Evolutionary conservation across 305 asterid species (phyloP).

Genomic region (Fraxinus velutina): DNA sequence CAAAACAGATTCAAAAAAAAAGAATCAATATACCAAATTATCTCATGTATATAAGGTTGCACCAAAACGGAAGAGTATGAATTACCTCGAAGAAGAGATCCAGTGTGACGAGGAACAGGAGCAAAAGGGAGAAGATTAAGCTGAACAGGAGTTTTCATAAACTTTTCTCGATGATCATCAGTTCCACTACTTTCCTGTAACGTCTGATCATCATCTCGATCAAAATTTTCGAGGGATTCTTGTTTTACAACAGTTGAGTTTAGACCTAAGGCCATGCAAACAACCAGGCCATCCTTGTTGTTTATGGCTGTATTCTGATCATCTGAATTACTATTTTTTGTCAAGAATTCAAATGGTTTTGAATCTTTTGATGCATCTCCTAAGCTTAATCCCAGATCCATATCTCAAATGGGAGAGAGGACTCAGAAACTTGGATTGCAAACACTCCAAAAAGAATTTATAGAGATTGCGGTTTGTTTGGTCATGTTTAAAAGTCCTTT

Average conservation of each 20-base stretch:
- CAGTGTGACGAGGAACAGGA: conserved; percentile 2
- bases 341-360: background rate
- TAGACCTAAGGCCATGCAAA: conserved; percentile 11
- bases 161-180: conserved; percentile 1
- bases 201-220: background rate
- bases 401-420: background rate
- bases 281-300: background rate
- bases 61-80: background rate
- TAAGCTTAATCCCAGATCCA: conserved; percentile 14
- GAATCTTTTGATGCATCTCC: conserved; percentile 2
- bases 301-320: background rate
- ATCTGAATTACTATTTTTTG: background rate
- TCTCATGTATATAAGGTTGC: background rate
- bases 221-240: background rate
- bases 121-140: conserved; percentile 7
- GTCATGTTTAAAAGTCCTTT: background rate
- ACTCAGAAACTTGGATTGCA: background rate
- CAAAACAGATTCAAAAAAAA: background rate
- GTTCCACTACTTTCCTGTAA: background rate
- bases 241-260: background rate
- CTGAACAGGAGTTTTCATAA: conserved; percentile 8
- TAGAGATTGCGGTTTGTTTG: background rate
- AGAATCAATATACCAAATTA: background rate
- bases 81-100: background rate
- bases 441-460: background rate